Evolutionary conservation across 768 basidiomycete genomes (phyloP).

Genomic region (Lentinula guzmanii): DNA sequence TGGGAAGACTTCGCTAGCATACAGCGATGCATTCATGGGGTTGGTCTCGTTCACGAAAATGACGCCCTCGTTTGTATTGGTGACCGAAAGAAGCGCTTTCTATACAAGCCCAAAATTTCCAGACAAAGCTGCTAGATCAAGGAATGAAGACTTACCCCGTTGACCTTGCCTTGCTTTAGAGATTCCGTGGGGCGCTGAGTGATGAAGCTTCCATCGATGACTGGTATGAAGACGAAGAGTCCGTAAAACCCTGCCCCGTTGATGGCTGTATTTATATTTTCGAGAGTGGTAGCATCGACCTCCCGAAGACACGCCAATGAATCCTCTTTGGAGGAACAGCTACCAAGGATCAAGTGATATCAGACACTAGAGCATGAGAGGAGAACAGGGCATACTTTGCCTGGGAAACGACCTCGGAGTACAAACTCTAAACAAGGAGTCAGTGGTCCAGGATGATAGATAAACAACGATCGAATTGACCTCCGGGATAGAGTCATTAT

Average conservation of each 20-base stretch:
- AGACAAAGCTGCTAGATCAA: too few species aligned
- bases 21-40: constrained; percentile 12
- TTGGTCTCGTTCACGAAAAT: constrained; percentile 17
- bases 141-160: constrained; percentile 20
- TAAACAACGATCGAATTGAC: constrained; percentile 8
- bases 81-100: constrained; percentile 19
- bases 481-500: constrained; percentile 22
- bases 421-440: neutral
- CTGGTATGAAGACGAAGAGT: constrained; percentile 19
- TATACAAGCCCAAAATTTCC: neutral
- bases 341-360: neutral
- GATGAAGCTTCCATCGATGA: constrained; percentile 27
- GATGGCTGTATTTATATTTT: constrained; percentile 15
- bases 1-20: constrained; percentile 20
- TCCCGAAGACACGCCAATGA: constrained; percentile 22
- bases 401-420: neutral
- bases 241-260: constrained; percentile 15
- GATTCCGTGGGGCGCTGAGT: constrained; percentile 22
- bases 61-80: constrained; percentile 26
- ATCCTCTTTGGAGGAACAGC: neutral
- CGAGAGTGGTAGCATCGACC: constrained; percentile 14
- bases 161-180: constrained; percentile 19
- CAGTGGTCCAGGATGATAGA: neutral
- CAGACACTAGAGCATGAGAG: neutral
- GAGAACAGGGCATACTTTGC: neutral